These are phyloP conservation scores for Macrophomina pseudophaseolina DNA, from an alignment of 2,329 filamentous ascomycete genomes.

Conservation along the genomic window DNA sequence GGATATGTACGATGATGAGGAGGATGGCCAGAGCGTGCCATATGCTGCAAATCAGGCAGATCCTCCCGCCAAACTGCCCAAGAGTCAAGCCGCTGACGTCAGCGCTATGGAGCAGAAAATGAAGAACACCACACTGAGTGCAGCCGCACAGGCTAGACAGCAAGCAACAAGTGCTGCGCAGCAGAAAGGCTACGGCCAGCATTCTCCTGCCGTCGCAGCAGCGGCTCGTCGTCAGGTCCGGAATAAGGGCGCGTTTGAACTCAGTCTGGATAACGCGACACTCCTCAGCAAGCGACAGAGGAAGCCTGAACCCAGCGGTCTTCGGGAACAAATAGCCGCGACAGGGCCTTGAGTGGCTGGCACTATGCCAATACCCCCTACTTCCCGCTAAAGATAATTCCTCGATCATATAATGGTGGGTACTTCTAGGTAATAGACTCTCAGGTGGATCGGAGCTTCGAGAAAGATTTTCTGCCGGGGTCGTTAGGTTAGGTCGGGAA, in stretches of 20 bases:
- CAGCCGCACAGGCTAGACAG: slow-evolving; percentile 67
- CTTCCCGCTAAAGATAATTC: background rate
- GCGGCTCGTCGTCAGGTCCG: slow-evolving; percentile 82
- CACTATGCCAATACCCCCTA: background rate
- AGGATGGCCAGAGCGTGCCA: slow-evolving; percentile 64
- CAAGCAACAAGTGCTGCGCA: slow-evolving; percentile 47
- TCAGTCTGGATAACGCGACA: slow-evolving; percentile 89
- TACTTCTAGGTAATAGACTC: slow-evolving; percentile 18
- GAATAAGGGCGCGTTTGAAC: slow-evolving; percentile 84
- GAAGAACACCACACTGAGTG: slow-evolving; percentile 77
- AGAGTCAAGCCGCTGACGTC: slow-evolving; percentile 66
- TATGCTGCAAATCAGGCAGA: slow-evolving; percentile 55
- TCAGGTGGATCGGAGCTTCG: background rate
- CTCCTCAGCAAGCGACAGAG: slow-evolving; percentile 74
- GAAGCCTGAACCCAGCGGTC: slow-evolving; percentile 52
- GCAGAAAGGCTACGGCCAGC: slow-evolving; percentile 82
- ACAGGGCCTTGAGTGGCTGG: slow-evolving; percentile 31
- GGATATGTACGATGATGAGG: slow-evolving; percentile 70
- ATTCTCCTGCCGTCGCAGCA: slow-evolving; percentile 81
- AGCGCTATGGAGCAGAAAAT: slow-evolving; percentile 84
- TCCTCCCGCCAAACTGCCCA: slow-evolving; percentile 69
- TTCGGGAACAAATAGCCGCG: slow-evolving; percentile 50
- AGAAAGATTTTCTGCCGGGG: background rate
- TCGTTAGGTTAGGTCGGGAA: background rate
- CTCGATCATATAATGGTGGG: slow-evolving; percentile 8